These are phyloP conservation scores for Mycena rebaudengoi DNA, from an alignment of 768 basidiomycete genomes.

Conservation along the genomic window DNA sequence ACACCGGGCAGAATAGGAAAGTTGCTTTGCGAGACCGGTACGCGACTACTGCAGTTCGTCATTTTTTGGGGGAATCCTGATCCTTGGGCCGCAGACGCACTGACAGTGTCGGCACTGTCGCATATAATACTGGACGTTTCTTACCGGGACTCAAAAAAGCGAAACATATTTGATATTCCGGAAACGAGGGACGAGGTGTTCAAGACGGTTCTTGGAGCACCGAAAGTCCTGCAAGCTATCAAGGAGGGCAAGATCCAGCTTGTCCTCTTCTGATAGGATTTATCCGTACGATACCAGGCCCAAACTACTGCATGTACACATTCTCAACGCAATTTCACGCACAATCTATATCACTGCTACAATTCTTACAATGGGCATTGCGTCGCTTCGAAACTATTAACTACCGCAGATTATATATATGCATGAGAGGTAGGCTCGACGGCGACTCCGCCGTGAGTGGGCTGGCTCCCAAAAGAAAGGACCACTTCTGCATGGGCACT, in stretches of 20 bases:
- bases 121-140: slow-evolving; percentile 86
- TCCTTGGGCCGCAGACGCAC: slow-evolving; percentile 66
- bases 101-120: slow-evolving; percentile 77
- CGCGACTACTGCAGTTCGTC: slow-evolving; percentile 27
- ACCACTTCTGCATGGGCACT: too few relatives aligned
- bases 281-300: too few relatives aligned
- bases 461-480: too few relatives aligned
- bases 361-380: too few relatives aligned
- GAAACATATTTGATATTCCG: slow-evolving; percentile 80
- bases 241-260: slow-evolving; percentile 78
- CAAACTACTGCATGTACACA: too few relatives aligned
- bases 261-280: slow-evolving; percentile 80
- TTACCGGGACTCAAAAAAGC: slow-evolving; percentile 78
- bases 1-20: slow-evolving; percentile 94
- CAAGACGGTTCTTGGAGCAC: slow-evolving; percentile 71
- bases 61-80: background rate
- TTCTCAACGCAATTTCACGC: too few relatives aligned
- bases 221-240: slow-evolving; percentile 67
- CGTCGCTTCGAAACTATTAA: too few relatives aligned
- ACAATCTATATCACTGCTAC: too few relatives aligned
- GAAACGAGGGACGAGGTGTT: slow-evolving; percentile 87
- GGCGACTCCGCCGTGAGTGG: too few relatives aligned
- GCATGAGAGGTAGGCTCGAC: too few relatives aligned
- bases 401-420: too few relatives aligned
- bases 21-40: slow-evolving; percentile 76